These are phyloP conservation scores for Emiliania huxleyi DNA, from an alignment of 78 protist genomes.

Conservation along the genomic window DNA sequence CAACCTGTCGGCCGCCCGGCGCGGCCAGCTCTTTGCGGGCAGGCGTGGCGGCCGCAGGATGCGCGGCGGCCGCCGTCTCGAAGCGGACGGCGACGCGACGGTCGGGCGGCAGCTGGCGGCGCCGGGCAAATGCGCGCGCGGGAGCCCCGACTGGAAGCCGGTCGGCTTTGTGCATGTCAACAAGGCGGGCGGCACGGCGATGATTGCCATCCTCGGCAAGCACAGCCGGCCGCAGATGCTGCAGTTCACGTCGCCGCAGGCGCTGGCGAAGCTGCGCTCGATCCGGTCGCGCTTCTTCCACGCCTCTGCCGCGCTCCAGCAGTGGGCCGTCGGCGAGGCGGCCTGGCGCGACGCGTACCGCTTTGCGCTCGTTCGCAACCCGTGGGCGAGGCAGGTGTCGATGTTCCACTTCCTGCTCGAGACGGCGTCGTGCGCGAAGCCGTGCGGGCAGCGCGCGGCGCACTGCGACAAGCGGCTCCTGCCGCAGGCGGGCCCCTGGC, in stretches of 20 bases:
- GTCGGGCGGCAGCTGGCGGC: too few species aligned
- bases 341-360: not conserved
- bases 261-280: not conserved
- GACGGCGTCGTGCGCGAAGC: not conserved
- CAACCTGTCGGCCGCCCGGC: too few species aligned
- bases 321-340: not conserved
- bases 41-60: too few species aligned
- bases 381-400: constrained; percentile 4
- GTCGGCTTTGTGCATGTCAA: not conserved
- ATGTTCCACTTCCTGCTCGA: not conserved
- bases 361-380: constrained; percentile 8
- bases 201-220: not conserved
- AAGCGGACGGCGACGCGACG: too few species aligned
- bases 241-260: not conserved
- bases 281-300: not conserved
- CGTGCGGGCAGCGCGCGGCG: not conserved
- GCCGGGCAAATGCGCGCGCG: too few species aligned
- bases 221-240: not conserved
- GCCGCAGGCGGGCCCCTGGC: not conserved
- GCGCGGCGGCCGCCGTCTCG: too few species aligned
- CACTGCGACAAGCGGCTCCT: not conserved
- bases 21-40: too few species aligned
- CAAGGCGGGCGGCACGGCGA: constrained; percentile 7
- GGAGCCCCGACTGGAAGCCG: too few species aligned
- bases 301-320: not conserved